Evolutionary conservation across 345 rosid species (phyloP), one percentile per base, ranked within the genome.

Genomic region (Gossypium arboreum): DNA sequence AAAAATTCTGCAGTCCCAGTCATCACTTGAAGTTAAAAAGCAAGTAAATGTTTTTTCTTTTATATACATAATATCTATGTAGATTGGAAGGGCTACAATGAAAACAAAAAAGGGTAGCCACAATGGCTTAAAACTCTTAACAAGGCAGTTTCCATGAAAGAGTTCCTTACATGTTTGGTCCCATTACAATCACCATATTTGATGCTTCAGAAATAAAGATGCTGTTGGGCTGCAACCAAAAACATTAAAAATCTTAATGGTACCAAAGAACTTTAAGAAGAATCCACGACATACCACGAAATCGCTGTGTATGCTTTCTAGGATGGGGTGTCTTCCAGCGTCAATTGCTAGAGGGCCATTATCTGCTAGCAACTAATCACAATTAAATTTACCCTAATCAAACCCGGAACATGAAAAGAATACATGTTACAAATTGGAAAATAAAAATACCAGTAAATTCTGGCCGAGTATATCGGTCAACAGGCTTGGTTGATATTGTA

Each of bases 271-370:
- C 48, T 39, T 61, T 54, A 71, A 73, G 48, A 43, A 63, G 29
- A 59, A 73, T 62, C 22, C 59, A 17, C 43, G 56, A 11, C 25
- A 57, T 87, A 92, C 98, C 77, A 92, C 82, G 78, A 86, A 92
- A 78, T 92, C 97, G 76, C 73, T 87, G 89, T 91, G 98, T 81
- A 92, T 86, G 90, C 84, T 86, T 85, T 92, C 98, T 68, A 92
- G 85, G 79, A 94, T 88, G 66, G 98, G 98, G 80, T 94, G 98
- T 84, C 98, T 88, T 82, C 98, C 98, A 72, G 92, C 88, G 80
- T 94, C 98, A 77, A 94, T 90, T 77, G 96, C 98, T 78, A 94
- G 78, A 71, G 98, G 98, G 79, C 98, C 97, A 88, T 80, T 82
- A 63, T 86, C 98, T 94, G 84, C 74, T 71, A 85, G 44, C 54